Conservation (phyloP, 768 basidiomycete genomes). For the Lyophyllum decastes region DNA sequence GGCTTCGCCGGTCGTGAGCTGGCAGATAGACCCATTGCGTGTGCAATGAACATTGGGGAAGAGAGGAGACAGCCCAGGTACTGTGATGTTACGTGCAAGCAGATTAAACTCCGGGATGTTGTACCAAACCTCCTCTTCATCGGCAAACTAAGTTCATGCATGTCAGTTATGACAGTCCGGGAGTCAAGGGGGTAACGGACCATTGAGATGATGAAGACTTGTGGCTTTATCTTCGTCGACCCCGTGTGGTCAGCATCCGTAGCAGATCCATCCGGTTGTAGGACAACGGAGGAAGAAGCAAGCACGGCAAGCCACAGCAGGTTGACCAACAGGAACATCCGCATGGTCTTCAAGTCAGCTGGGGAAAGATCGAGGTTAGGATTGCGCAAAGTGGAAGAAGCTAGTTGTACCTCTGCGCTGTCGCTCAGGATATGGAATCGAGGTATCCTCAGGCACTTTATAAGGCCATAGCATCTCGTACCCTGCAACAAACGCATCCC, state of each 20-base stretch:
- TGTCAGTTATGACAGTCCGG: neutral
- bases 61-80: slow-evolving; percentile 2
- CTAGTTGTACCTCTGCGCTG: slow-evolving; percentile 5
- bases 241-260: neutral
- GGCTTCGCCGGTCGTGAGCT: slow-evolving; percentile 1
- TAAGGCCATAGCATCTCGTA: slow-evolving; percentile 9
- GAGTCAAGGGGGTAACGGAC: neutral
- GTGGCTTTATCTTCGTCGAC: neutral
- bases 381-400: neutral
- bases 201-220: slow-evolving; percentile 18
- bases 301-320: slow-evolving; percentile 10
- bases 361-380: neutral
- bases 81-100: slow-evolving; percentile 5
- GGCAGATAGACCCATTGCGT: slow-evolving; percentile 1
- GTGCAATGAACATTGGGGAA: slow-evolving; percentile 8
- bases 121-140: slow-evolving; percentile 4
- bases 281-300: slow-evolving; percentile 2
- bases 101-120: slow-evolving; percentile 8
- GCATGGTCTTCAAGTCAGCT: slow-evolving; percentile 9
- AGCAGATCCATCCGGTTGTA: neutral
- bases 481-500: neutral
- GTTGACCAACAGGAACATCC: slow-evolving; percentile 9
- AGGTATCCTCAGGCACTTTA: neutral
- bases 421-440: neutral
- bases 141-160: neutral